Percentiles rank a stretch among this genome's conserved stretches.
Evolutionary conservation across 441 rosid genomes (phyloP).

Genomic region (Adansonia gregorii): DNA sequence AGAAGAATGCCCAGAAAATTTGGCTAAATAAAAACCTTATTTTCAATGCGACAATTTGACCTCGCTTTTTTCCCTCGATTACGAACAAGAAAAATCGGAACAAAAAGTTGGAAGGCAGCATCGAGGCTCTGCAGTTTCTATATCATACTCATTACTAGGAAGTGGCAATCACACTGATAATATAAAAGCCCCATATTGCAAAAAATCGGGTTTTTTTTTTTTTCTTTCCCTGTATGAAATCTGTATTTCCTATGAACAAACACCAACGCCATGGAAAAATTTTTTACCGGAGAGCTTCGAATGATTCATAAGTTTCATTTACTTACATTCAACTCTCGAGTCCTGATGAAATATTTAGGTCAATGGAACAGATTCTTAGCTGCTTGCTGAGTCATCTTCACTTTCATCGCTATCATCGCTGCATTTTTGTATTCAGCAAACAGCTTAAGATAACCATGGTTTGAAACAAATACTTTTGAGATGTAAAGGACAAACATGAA

Average conservation of each 20-base stretch:
- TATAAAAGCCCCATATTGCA: neutral
- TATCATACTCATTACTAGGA: neutral
- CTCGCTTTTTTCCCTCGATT: neutral
- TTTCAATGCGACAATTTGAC: neutral
- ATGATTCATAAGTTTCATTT: neutral
- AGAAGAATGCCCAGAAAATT: neutral
- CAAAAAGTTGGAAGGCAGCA: conserved; percentile 10
- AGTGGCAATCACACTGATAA: conserved; percentile 6
- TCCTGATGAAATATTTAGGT: conserved; percentile 1
- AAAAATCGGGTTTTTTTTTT: conserved; percentile 1
- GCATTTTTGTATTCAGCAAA: conserved; percentile 39
- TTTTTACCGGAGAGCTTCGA: neutral
- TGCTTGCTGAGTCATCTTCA: conserved; percentile 64
- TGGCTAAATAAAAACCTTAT: neutral
- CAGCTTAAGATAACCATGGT: neutral
- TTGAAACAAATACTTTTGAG: neutral
- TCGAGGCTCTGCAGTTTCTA: conserved; percentile 4
- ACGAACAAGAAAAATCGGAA: conserved; percentile 5
- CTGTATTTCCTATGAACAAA: conserved; percentile 17
- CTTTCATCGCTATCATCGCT: conserved; percentile 87
- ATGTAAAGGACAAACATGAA: neutral
- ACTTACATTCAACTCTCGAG: neutral
- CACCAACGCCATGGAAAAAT: conserved; percentile 1
- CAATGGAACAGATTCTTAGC: conserved; percentile 38
- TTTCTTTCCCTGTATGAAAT: neutral